Base-by-base conservation (phyloP, 2,329 filamentous ascomycete species). In the Fusarium chuoi region DNA sequence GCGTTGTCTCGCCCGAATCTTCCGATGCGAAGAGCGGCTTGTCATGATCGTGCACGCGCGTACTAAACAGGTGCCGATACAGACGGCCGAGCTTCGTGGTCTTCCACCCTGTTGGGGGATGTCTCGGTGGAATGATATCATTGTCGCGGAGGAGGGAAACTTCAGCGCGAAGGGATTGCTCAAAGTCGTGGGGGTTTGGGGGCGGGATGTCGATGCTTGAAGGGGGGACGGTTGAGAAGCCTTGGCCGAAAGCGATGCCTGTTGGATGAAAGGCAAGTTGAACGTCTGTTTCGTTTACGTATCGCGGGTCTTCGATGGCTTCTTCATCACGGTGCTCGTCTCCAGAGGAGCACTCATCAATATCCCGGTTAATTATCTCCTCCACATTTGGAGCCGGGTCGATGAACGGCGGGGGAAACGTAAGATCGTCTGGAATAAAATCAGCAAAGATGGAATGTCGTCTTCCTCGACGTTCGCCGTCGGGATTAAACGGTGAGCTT, bases 371-470 rank as follows among this genome's bases (percentile, higher is more conserved):
- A 2, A 77, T 22, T 14, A 77, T 77, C 22, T 77, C 73, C 3
- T 72, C 68, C 24, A 64, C 68, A 26, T 68, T 77, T 6, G 70
- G 68, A 8, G 63, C 36, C 7, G 71, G 54, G 3, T 62, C 62
- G 5, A 75, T 62, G 7, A 77, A 77, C 0, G 73, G 65, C 0
- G 75, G 52, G 1, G 75, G 65, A 7, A 74, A 58, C 1, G 59
- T 26, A 4, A 77, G 6, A 30, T 75, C 71, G 3, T 63, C 68
- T 1, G 75, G 71, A 1, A 77, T 45, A 24, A 77, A 77, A 41
- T 77, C 75, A 3, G 75, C 75, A 8, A 77, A 75, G 7, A 77
- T 56, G 0, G 75, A 77, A 28, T 76, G 71, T n/a, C 75, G 75
- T 15, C 75, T 71, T 2, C 44, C 55, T 46, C 62, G 22, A 2